Evolutionary conservation across 176 grass and related monocot species (phyloP).

Genomic region (Metroxylon sagu): DNA sequence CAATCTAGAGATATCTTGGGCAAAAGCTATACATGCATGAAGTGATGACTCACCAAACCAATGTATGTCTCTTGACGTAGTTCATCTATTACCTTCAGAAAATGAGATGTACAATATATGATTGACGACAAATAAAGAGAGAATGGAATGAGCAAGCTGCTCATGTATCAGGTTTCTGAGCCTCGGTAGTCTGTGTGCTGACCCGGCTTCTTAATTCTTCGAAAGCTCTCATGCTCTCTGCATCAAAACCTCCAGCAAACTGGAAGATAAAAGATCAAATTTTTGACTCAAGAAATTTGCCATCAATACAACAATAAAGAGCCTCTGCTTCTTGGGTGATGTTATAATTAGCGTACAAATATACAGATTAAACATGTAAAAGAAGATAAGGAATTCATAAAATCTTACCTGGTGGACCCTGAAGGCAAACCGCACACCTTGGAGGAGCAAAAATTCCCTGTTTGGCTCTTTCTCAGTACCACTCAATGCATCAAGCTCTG

Average conservation of each 20-base stretch:
- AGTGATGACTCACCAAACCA: no score
- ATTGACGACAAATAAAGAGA: not conserved
- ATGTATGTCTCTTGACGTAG: no score
- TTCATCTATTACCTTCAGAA: no score
- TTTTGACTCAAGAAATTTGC: no score
- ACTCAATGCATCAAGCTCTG: constrained; percentile 68
- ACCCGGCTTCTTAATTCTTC: constrained; percentile 74
- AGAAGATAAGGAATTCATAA: not conserved
- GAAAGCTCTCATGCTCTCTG: constrained; percentile 76
- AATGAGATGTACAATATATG: no score
- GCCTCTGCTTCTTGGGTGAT: no score
- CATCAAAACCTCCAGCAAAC: constrained; percentile 92
- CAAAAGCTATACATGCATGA: no score
- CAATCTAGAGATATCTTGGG: no score
- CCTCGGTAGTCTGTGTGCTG: constrained; percentile 17
- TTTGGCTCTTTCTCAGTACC: constrained; percentile 74
- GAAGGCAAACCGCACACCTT: constrained; percentile 88
- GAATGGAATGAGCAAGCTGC: not conserved
- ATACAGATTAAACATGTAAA: not conserved
- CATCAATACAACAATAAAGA: no score
- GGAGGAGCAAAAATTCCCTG: constrained; percentile 90
- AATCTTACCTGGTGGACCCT: constrained; percentile 73
- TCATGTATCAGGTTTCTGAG: constrained; percentile 17
- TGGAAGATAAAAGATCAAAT: not conserved
- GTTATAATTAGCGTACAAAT: no score